Evolutionary conservation across 768 basidiomycete species (phyloP), one percentile per base, ranked within the genome.

Genomic region (Panaeolus papilionaceus): DNA sequence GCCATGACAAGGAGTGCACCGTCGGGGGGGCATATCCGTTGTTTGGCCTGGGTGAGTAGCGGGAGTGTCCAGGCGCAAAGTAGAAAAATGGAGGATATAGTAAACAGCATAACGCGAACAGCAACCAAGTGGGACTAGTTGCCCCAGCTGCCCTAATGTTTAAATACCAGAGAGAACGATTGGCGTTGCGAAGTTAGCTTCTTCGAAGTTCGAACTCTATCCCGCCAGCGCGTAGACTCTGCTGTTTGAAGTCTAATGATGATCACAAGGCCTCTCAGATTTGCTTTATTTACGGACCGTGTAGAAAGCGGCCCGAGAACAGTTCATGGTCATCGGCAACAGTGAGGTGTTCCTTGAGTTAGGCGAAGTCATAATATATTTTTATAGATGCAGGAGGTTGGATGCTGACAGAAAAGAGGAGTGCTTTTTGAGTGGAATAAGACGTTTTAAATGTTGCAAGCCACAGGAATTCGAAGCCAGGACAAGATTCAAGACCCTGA

Each of bases 1-100:
- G 77, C 73, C 9, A 81, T 76, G 6, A 85, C 82, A 2, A 82
- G 72, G 16, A 83, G 63, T 1, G 83, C 77, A 3, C 83, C 83
- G 42, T 75, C 62, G 0, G 84, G 83, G 18, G 84, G 81, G 0
- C 77, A 72, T 3, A 79, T 83, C 23, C 54, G 10, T 37, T 58
- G 28, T 9, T 58, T 28, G 33, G 14, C 54, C 33, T 28, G 28
- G 8, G 7, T 80, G 72, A 2, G 78, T 74, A 2, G 77, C 74
- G 3, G 72, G 54, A 40, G 23, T 40, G 14, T 20, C 10, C 38
- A n/a, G 26, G 58, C 54, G 18, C 16, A 44, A 44, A 38, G 20
- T 16, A 62, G 37, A 12, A 61, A n/a, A 20, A 58, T 10, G 16
- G 44, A 49, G 1, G 33, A 58, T 6, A 54, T 20, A 23, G 47